These are phyloP conservation scores for Sphagnum tenellum DNA, from an alignment of 225 moss, liverwort and hornwort species.

Conservation along the genomic window DNA sequence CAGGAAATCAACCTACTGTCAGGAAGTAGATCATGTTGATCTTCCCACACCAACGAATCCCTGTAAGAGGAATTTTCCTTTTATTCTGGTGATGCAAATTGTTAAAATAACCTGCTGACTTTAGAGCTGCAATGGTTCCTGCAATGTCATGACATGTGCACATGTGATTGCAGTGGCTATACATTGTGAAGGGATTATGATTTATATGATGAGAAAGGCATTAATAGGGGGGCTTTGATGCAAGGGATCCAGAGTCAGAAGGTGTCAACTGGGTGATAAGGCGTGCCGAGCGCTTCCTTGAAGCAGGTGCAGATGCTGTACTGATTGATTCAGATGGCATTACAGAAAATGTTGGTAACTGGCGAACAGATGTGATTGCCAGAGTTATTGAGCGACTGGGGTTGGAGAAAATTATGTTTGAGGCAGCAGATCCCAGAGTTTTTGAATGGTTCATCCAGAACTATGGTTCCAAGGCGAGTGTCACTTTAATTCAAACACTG, in stretches of 20 bases:
- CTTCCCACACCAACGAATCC: too few species aligned
- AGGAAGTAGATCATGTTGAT: too few species aligned
- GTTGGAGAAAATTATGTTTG: constrained; percentile 65
- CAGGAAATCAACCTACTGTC: too few species aligned
- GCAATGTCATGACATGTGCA: too few species aligned
- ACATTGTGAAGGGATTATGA: too few species aligned
- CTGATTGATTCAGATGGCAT: constrained; percentile 54
- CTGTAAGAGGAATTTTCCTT: too few species aligned
- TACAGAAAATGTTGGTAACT: constrained; percentile 27
- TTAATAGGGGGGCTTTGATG: neutral
- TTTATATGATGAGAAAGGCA: too few species aligned
- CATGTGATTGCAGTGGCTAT: too few species aligned
- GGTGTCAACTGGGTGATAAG: constrained; percentile 49
- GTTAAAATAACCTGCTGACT: too few species aligned
- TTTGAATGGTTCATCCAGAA: constrained; percentile 52
- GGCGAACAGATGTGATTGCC: constrained; percentile 53
- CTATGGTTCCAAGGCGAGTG: constrained; percentile 51
- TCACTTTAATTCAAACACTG: neutral
- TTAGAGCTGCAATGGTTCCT: too few species aligned
- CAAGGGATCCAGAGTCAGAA: constrained; percentile 20
- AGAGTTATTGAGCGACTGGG: constrained; percentile 52
- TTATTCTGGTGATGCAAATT: too few species aligned
- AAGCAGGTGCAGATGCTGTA: constrained; percentile 68
- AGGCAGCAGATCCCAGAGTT: constrained; percentile 43
- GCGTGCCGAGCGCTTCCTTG: constrained; percentile 59